Conservation (phyloP, 2,329 filamentous ascomycete genomes). For the Juglanconis oblonga region DNA sequence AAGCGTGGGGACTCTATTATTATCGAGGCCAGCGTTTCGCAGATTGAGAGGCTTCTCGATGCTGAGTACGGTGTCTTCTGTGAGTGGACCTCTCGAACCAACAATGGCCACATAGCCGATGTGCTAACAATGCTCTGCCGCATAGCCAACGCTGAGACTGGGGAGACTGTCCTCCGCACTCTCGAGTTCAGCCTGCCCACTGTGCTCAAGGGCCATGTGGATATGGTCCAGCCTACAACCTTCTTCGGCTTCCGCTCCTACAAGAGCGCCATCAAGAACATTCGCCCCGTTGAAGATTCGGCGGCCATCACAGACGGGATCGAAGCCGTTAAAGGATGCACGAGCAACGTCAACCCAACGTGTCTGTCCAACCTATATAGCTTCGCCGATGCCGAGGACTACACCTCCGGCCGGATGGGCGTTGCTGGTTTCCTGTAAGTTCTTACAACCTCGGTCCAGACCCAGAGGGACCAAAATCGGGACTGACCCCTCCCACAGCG, state of each 20-base stretch:
- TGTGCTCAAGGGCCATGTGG: constrained; percentile 11
- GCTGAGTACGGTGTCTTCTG: constrained; percentile 26
- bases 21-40: constrained; percentile 30
- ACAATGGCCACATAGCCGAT: constrained; percentile 18
- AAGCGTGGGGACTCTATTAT: constrained; percentile 38
- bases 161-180: constrained; percentile 17
- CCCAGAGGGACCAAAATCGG: constrained; percentile 53
- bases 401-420: constrained; percentile 12
- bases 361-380: constrained; percentile 46
- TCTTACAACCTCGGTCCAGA: neutral
- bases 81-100: constrained; percentile 34
- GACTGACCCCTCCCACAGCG: constrained; percentile 47
- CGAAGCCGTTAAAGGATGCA: constrained; percentile 22
- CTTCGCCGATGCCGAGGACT: constrained; percentile 39
- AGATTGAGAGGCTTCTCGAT: constrained; percentile 37
- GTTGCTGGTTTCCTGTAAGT: constrained; percentile 16
- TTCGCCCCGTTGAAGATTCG: constrained; percentile 3
- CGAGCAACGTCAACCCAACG: constrained; percentile 35
- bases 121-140: constrained; percentile 8
- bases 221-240: constrained; percentile 18
- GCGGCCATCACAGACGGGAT: neutral
- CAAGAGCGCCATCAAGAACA: constrained; percentile 6
- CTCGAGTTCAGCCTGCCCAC: constrained; percentile 15
- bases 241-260: constrained; percentile 18
- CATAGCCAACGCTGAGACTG: constrained; percentile 20